A percentile compares a stretch with the other conserved stretches of the same genome.
These are phyloP conservation scores for Potentilla sterilis DNA, from an alignment of 306 rosid species.

Conservation along the genomic window DNA sequence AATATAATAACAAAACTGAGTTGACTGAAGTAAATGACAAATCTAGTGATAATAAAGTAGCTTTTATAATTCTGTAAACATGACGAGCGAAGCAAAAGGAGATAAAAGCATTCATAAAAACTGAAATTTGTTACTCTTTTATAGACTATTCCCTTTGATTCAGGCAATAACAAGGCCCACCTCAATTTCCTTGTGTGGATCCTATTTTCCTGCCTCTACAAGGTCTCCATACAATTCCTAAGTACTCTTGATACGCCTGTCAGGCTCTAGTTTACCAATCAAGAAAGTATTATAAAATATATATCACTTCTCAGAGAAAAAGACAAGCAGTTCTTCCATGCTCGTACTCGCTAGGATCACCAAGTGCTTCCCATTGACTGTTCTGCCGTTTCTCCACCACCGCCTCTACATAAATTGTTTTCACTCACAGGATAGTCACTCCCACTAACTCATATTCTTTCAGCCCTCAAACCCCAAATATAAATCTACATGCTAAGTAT, in stretches of 20 bases:
- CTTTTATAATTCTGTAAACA: background rate
- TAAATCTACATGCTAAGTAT: background rate
- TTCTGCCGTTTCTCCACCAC: too few relatives aligned
- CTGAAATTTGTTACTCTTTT: slow-evolving; percentile 37
- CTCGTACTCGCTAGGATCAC: background rate
- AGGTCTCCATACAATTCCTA: too few relatives aligned
- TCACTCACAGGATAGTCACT: background rate
- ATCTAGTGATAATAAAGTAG: background rate
- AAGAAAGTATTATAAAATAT: too few relatives aligned
- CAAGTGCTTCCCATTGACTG: too few relatives aligned
- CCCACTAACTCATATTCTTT: background rate
- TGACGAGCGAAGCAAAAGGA: slow-evolving; percentile 10
- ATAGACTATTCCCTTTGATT: slow-evolving; percentile 32
- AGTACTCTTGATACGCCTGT: background rate
- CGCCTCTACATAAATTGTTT: background rate
- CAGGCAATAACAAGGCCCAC: slow-evolving; percentile 35
- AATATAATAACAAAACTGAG: background rate
- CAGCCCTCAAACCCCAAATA: background rate
- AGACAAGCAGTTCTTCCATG: too few relatives aligned
- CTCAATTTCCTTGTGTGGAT: slow-evolving; percentile 1
- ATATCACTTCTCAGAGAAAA: too few relatives aligned
- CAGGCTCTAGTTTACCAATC: too few relatives aligned
- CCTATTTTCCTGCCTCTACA: too few relatives aligned
- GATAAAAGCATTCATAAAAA: slow-evolving; percentile 19
- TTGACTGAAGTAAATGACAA: background rate